Percentiles rank a stretch among this genome's conserved stretches.
Conservation (phyloP, 169 alveolate genomes). For the Nephromyces sp. region DNA sequence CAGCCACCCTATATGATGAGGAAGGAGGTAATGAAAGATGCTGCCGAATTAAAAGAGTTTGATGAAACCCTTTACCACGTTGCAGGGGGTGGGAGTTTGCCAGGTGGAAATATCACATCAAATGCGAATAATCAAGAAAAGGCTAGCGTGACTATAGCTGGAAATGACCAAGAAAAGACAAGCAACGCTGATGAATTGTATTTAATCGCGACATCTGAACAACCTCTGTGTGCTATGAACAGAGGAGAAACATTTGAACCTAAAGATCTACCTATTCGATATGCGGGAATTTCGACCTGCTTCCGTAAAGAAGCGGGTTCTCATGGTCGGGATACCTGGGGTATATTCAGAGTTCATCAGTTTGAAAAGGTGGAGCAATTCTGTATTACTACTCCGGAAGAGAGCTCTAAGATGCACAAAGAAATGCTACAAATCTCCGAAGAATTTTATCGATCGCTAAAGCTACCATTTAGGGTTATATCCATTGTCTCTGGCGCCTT, state of each 20-base stretch:
- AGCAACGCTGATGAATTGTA: slow-evolving; percentile 68
- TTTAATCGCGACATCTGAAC: slow-evolving; percentile 98
- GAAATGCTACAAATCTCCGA: slow-evolving; percentile 90
- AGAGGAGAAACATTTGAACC: slow-evolving; percentile 56
- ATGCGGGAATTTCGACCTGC: slow-evolving; percentile 93
- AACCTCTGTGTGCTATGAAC: slow-evolving; percentile 96
- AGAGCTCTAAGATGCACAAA: slow-evolving; percentile 71
- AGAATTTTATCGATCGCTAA: slow-evolving; percentile 87
- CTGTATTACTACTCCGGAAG: slow-evolving; percentile 77
- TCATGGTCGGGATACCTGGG: slow-evolving; percentile 96
- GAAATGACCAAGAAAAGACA: not conserved
- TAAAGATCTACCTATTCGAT: slow-evolving; percentile 73
- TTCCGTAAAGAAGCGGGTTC: slow-evolving; percentile 99
- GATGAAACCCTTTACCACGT: slow-evolving; percentile 88
- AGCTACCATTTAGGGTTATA: slow-evolving; percentile 88
- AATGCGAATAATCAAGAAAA: not conserved
- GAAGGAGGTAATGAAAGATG: slow-evolving; percentile 83
- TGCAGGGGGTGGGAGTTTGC: too few relatives aligned
- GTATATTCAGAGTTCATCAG: slow-evolving; percentile 96
- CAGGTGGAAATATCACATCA: not conserved
- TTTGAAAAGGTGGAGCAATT: slow-evolving; percentile 98
- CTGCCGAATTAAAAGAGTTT: slow-evolving; percentile 94
- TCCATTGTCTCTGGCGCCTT: slow-evolving; percentile 97
- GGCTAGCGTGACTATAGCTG: not conserved
- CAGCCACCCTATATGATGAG: slow-evolving; percentile 98